Base-by-base conservation (phyloP, 2,329 filamentous ascomycete species). In the Sordariomycetes sp. region DNA sequence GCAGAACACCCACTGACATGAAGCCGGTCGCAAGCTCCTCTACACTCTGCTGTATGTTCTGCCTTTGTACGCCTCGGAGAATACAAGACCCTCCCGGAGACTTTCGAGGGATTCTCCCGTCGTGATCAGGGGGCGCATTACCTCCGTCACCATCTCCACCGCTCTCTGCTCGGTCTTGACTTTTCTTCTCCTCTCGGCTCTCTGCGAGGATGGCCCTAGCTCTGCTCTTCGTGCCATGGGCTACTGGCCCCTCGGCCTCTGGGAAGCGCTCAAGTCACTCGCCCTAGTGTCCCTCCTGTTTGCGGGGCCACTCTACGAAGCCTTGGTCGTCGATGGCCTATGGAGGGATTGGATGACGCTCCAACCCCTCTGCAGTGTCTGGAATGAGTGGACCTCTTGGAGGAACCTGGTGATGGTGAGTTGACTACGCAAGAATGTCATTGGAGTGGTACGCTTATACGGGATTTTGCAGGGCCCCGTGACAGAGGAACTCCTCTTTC, bases 401-500 rank as follows among this genome's bases (percentile, higher is more conserved):
- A 84, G 94, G 64, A 97, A 97, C 68, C 84, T 88, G 68, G 80
- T 97, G 61, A 89, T 89, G 48, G 91, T 94, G 76, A 66, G 87
- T 77, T 50, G 62, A 25, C 24, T 59, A 59, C 53, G 54, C 53
- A 25, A 25, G 46, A 20, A 11, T 20, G 20, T 20, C 46, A 11
- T 50, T 20, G 20, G 55, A 50, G 32, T 37, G n/a, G n/a, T 14
- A 34, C 24, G 24, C 51, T 53, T 43, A 37, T 59, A 61, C 40
- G 51, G 55, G 11, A 53, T 52, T 60, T 37, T 58, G 51, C 34
- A 61, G 58, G 91, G 90, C 40, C 92, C 94, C 0, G 75, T 94
- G 58, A 96, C 91, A 12, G 94, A 99, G 74, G 94, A 99, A 72
- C 76, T 96, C 60, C 87, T 97, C 65, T 99, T 97, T 78, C 89